phyloP scores from a whole-genome alignment of 768 basidiomycete genomes.

The Mycena rosella region DNA sequence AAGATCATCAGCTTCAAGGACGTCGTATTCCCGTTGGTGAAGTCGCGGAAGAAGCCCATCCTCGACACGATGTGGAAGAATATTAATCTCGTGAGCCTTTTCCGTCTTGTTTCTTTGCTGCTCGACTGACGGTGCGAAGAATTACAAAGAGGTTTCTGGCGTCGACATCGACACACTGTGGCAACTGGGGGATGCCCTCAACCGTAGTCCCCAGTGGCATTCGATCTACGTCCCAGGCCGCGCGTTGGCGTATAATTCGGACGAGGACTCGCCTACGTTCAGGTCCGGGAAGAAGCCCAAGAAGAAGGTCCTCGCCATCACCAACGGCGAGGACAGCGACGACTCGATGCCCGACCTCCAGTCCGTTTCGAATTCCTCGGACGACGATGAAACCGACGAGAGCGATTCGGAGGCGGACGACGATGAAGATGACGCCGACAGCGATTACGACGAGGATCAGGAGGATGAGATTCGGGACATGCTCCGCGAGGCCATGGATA shows the following conservation, averaged over 20 bases:
- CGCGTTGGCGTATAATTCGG: slow-evolving; percentile 38
- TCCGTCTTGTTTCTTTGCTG: background rate
- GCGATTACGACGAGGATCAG: slow-evolving; percentile 63
- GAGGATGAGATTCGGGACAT: slow-evolving; percentile 75
- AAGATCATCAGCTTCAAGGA: slow-evolving; percentile 65
- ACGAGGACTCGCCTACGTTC: slow-evolving; percentile 39
- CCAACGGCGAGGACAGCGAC: slow-evolving; percentile 61
- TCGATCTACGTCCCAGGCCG: slow-evolving; percentile 51
- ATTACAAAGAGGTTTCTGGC: slow-evolving; percentile 66
- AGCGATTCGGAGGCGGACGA: slow-evolving; percentile 55
- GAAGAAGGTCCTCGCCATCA: slow-evolving; percentile 64
- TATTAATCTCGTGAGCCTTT: slow-evolving; percentile 66
- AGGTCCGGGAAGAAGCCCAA: slow-evolving; percentile 44
- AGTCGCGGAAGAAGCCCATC: slow-evolving; percentile 60
- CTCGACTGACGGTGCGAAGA: slow-evolving; percentile 56
- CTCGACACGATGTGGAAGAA: slow-evolving; percentile 75
- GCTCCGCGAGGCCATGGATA: slow-evolving; percentile 80
- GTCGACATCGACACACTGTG: slow-evolving; percentile 73
- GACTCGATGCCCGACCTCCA: slow-evolving; percentile 77
- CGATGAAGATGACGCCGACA: slow-evolving; percentile 51
- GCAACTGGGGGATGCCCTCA: slow-evolving; percentile 66
- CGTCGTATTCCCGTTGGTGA: slow-evolving; percentile 69
- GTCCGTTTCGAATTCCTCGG: slow-evolving; percentile 73
- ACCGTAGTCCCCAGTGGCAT: slow-evolving; percentile 72
- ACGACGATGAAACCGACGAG: slow-evolving; percentile 48